Conservation (phyloP, 441 rosid species). For the Capsella rubella region DNA sequence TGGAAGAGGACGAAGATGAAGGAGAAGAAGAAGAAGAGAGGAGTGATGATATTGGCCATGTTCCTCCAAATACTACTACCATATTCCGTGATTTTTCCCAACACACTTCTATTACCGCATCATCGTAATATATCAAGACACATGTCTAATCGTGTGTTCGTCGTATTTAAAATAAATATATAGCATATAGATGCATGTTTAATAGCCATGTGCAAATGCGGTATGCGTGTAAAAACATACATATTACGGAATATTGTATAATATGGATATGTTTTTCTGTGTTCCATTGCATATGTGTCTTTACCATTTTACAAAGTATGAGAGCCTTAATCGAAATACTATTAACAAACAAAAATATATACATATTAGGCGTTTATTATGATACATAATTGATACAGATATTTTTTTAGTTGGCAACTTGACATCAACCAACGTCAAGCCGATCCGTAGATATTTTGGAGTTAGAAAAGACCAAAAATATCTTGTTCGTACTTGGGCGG, state of each 20-base stretch:
- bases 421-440: no score
- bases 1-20: slow-evolving; percentile 55
- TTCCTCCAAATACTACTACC: slow-evolving; percentile 8
- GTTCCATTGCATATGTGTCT: no score
- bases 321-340: no score
- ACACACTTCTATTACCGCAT: slow-evolving; percentile 19
- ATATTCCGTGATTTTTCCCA: slow-evolving; percentile 30
- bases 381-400: no score
- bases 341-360: no score
- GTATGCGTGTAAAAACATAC: slow-evolving; percentile 19
- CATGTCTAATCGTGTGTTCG: not conserved
- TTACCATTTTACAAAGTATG: no score
- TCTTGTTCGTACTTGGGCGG: no score
- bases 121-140: slow-evolving; percentile 17
- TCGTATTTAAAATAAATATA: not conserved
- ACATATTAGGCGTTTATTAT: no score
- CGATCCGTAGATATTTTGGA: no score
- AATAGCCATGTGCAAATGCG: slow-evolving; percentile 14
- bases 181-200: slow-evolving; percentile 31
- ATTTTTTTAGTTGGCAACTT: no score
- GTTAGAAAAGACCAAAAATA: no score
- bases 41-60: slow-evolving; percentile 19
- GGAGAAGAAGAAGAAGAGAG: slow-evolving; percentile 46
- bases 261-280: not conserved
- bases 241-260: slow-evolving; percentile 2